Percentiles rank a stretch among this genome's conserved stretches.
Evolutionary conservation across 768 basidiomycete genomes (phyloP).

Genomic region (Mycena kentingensis): DNA sequence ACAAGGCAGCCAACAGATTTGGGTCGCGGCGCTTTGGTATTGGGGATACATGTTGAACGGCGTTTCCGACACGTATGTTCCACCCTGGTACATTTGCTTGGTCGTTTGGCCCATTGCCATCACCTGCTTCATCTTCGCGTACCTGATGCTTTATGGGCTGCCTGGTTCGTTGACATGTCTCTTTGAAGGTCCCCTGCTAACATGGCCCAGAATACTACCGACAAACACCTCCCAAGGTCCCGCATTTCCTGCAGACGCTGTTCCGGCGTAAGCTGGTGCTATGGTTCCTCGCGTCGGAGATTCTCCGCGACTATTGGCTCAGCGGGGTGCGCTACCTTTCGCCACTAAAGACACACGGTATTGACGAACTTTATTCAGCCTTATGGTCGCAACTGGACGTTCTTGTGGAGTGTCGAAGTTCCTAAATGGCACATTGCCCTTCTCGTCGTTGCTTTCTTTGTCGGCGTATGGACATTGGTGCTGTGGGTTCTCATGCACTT

Average conservation of each 20-base stretch:
- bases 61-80: slow-evolving; percentile 47
- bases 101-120: slow-evolving; percentile 81
- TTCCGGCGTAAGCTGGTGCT: slow-evolving; percentile 90
- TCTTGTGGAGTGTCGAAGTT: slow-evolving; percentile 85
- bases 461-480: slow-evolving; percentile 81
- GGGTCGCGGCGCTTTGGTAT: slow-evolving; percentile 95
- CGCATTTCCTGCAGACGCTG: slow-evolving; percentile 86
- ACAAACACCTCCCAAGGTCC: slow-evolving; percentile 93
- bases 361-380: slow-evolving; percentile 49
- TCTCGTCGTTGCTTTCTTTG: slow-evolving; percentile 81
- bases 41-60: slow-evolving; percentile 85
- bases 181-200: not conserved
- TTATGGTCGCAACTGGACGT: slow-evolving; percentile 93
- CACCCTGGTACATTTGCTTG: slow-evolving; percentile 86
- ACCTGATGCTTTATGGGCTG: slow-evolving; percentile 82
- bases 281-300: slow-evolving; percentile 93
- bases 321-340: slow-evolving; percentile 66
- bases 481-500: slow-evolving; percentile 78
- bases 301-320: slow-evolving; percentile 91
- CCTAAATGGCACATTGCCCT: slow-evolving; percentile 82
- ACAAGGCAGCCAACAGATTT: slow-evolving; percentile 93
- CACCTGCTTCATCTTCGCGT: slow-evolving; percentile 75
- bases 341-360: not conserved
- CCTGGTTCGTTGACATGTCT: slow-evolving; percentile 54
- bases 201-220: slow-evolving; percentile 71